These are phyloP conservation scores for Boechera retrofracta DNA, from an alignment of 345 rosid genomes.

Conservation along the genomic window DNA sequence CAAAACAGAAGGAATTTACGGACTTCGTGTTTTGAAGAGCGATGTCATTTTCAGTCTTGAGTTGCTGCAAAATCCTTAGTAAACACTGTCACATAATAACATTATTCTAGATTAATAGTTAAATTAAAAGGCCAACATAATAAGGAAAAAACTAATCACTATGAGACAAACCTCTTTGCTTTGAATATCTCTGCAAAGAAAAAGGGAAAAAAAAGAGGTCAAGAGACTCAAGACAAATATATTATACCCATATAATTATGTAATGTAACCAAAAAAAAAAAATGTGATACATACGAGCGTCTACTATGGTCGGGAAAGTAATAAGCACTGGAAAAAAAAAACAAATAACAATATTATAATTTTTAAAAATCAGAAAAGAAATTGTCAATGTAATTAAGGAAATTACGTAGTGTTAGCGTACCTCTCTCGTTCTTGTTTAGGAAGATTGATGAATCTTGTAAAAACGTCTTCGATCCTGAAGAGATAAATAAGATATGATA, in stretches of 20 bases:
- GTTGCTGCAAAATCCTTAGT: constrained; percentile 62
- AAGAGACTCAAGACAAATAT: background rate
- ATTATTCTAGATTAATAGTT: constrained; percentile 9
- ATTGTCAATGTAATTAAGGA: background rate
- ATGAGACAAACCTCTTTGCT: constrained; percentile 58
- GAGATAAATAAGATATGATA: background rate
- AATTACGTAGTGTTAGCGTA: constrained; percentile 27
- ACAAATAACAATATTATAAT: background rate
- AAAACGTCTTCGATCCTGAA: constrained; percentile 78
- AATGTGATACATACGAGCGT: constrained; percentile 31
- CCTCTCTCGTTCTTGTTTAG: constrained; percentile 76
- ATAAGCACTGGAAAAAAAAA: constrained; percentile 49
- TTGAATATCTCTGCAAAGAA: constrained; percentile 43
- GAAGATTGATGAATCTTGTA: constrained; percentile 61
- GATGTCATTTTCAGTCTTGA: constrained; percentile 64
- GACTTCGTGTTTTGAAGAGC: constrained; percentile 66
- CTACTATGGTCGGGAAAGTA: constrained; percentile 48
- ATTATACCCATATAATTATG: background rate
- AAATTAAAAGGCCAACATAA: background rate
- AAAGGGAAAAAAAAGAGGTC: background rate
- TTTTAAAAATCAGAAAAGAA: background rate
- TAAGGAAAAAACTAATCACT: background rate
- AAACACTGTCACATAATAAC: constrained; percentile 50
- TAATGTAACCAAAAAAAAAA: no score
- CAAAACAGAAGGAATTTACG: constrained; percentile 26